phyloP scores from a whole-genome alignment of 1,284 basidiomycete genomes.

The Ceratobasidium sp. region DNA sequence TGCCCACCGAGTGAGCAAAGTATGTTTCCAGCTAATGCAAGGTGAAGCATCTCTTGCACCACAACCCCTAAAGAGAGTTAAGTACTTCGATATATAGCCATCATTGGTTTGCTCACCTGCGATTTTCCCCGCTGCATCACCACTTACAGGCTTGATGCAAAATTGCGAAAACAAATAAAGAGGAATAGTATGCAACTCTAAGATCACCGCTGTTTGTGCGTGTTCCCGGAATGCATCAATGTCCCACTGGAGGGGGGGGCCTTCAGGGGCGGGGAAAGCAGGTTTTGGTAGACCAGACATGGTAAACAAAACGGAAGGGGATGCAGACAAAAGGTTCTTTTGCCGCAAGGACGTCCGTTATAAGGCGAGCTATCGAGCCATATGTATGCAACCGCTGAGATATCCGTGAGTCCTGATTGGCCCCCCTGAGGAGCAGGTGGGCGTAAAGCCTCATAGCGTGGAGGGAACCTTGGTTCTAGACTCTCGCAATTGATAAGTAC shows the following conservation, averaged over 20 bases:
- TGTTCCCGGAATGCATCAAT: constrained; percentile 11
- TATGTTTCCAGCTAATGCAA: constrained; percentile 38
- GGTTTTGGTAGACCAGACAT: too few species aligned
- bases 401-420: too few species aligned
- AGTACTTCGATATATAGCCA: neutral
- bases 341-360: too few species aligned
- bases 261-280: constrained; percentile 9
- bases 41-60: constrained; percentile 41
- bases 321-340: too few species aligned
- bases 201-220: constrained; percentile 30
- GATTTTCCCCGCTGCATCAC: neutral
- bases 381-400: too few species aligned
- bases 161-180: constrained; percentile 33
- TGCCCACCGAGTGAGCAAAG: constrained; percentile 28
- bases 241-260: neutral
- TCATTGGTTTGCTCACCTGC: neutral
- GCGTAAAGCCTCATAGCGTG: too few species aligned
- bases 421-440: too few species aligned
- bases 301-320: too few species aligned
- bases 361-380: too few species aligned
- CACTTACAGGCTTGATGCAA: neutral
- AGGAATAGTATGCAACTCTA: constrained; percentile 39
- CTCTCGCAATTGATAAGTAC: too few species aligned
- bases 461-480: too few species aligned
- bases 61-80: constrained; percentile 20